Evolutionary conservation across 805 yeast genomes (phyloP).

Genomic region (Wickerhamiella sergipiensis): DNA sequence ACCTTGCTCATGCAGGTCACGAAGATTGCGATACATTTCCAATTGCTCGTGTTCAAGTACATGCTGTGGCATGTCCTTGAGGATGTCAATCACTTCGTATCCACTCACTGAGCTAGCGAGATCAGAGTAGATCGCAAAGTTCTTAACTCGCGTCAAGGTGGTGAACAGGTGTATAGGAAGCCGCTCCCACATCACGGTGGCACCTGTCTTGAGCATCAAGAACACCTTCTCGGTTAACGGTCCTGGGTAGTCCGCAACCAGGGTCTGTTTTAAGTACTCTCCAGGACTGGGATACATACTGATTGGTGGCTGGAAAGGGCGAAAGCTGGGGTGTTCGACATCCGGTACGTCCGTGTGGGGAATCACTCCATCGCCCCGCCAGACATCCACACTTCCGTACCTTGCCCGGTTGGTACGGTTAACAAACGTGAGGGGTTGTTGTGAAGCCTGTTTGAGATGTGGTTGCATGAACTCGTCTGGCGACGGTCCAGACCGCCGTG

Average conservation of each 20-base stretch:
- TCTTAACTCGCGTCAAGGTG: conserved; percentile 23
- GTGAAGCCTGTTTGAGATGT: not conserved
- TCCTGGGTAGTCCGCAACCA: not conserved
- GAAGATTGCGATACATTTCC: conserved; percentile 10
- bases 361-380: conserved; percentile 2
- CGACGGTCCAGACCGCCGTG: not conserved
- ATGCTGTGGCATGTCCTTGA: conserved; percentile 18
- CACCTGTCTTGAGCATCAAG: conserved; percentile 27
- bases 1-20: conserved; percentile 10
- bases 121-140: conserved; percentile 27
- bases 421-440: not conserved
- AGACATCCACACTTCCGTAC: not conserved
- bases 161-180: conserved; percentile 27
- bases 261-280: not conserved
- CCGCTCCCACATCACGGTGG: conserved; percentile 25
- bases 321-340: not conserved
- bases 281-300: too few species aligned
- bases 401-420: not conserved
- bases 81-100: conserved; percentile 22
- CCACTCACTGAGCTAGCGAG: conserved; percentile 5
- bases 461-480: not conserved
- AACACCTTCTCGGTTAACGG: conserved; percentile 11
- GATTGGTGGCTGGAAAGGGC: not conserved
- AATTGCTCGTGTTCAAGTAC: conserved; percentile 17
- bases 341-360: not conserved